Percentiles rank a stretch among this genome's conserved stretches.
Conservation (phyloP, 768 basidiomycete species). For the Phanerodontia chrysosporium region DNA sequence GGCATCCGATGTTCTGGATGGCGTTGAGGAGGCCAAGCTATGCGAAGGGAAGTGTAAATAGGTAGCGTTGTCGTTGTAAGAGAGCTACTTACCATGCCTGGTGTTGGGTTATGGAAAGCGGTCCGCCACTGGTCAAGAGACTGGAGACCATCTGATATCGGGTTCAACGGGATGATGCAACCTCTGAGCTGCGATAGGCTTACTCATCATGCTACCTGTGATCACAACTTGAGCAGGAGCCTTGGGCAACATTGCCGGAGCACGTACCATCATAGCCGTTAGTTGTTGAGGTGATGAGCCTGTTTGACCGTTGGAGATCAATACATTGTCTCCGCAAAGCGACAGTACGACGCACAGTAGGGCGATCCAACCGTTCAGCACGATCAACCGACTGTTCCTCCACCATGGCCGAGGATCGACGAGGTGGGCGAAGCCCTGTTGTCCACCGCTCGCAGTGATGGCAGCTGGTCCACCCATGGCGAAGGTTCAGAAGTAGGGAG, state of each 20-base stretch:
- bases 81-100: constrained; percentile 22
- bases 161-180: not conserved
- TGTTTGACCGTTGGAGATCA: constrained; percentile 5
- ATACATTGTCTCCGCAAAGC: not conserved
- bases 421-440: constrained; percentile 19
- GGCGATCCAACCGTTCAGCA: constrained; percentile 26
- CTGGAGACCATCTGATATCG: constrained; percentile 30
- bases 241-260: not conserved
- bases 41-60: not conserved
- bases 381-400: constrained; percentile 22
- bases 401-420: constrained; percentile 20
- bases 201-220: constrained; percentile 37
- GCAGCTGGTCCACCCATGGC: constrained; percentile 24
- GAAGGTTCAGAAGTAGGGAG: constrained; percentile 2
- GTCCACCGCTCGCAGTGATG: constrained; percentile 12
- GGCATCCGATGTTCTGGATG: constrained; percentile 37
- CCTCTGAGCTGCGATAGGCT: not conserved
- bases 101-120: constrained; percentile 27
- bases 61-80: not conserved
- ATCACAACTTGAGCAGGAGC: not conserved
- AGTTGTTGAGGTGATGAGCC: constrained; percentile 33
- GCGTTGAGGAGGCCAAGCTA: constrained; percentile 34
- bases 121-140: constrained; percentile 34
- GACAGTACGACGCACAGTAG: constrained; percentile 19
- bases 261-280: constrained; percentile 33